Evolutionary conservation across 2,329 filamentous ascomycete species (phyloP).

Genomic region (Fonsecaea pedrosoi): DNA sequence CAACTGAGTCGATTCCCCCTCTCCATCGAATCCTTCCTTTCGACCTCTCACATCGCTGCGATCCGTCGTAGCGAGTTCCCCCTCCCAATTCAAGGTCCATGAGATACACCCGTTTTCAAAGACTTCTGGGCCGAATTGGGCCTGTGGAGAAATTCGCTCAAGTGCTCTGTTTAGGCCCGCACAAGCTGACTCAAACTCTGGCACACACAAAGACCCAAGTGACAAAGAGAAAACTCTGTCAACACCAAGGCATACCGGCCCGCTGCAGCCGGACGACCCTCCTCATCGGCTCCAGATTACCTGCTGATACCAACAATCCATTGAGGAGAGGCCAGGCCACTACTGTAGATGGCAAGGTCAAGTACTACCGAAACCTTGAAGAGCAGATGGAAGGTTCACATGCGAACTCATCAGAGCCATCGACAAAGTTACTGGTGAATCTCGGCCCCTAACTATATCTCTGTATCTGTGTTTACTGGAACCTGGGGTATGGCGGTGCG

Average conservation of each 20-base stretch:
- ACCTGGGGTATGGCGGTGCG: background rate
- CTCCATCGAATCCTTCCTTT: background rate
- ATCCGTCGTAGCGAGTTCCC: constrained; percentile 5
- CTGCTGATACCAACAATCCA: background rate
- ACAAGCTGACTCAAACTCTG: background rate
- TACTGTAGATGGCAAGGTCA: constrained; percentile 10
- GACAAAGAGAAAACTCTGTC: constrained; percentile 5
- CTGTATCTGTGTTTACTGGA: background rate
- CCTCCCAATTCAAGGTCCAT: background rate
- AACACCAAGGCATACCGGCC: background rate
- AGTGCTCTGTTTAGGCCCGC: background rate
- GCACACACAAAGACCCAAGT: background rate
- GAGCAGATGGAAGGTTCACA: background rate
- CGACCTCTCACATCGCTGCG: background rate
- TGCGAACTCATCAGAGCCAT: background rate
- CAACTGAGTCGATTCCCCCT: constrained; percentile 2
- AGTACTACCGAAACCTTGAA: background rate
- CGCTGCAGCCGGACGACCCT: constrained; percentile 3
- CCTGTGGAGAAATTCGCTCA: background rate
- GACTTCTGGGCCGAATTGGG: background rate
- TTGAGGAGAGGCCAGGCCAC: constrained; percentile 3
- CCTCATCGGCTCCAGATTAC: constrained; percentile 4
- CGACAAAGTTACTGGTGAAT: background rate
- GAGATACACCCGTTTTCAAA: background rate
- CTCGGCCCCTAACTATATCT: constrained; percentile 4